A percentile compares a stretch with the other conserved stretches of the same genome.
phyloP scores from a whole-genome alignment of 2,329 filamentous ascomycete genomes.

The Cephalotrichum gorgonifer region DNA sequence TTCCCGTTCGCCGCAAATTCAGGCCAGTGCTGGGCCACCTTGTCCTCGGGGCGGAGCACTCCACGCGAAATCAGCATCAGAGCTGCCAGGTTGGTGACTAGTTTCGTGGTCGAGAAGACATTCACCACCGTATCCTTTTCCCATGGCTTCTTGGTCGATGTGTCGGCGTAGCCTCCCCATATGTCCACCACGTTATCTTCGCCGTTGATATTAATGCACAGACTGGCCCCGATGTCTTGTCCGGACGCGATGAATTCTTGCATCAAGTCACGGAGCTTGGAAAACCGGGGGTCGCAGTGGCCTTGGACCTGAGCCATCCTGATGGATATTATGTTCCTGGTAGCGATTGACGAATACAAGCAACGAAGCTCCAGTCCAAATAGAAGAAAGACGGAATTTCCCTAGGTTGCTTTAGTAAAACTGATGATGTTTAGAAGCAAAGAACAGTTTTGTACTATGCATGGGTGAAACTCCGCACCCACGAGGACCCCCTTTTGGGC shows the following conservation, averaged over 20 bases:
- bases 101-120: conserved; percentile 30
- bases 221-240: conserved; percentile 33
- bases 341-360: too few species aligned
- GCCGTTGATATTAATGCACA: conserved; percentile 29
- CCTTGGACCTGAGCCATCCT: conserved; percentile 20
- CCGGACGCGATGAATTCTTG: conserved; percentile 21
- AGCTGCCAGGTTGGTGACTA: conserved; percentile 21
- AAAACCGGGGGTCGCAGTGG: conserved; percentile 23
- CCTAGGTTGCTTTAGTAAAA: too few species aligned
- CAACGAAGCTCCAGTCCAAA: too few species aligned
- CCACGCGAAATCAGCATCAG: conserved; percentile 28
- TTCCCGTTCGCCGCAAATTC: conserved; percentile 32
- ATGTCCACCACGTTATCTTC: conserved; percentile 29
- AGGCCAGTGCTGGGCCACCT: conserved; percentile 32
- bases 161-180: conserved; percentile 30
- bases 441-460: too few species aligned
- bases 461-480: too few species aligned
- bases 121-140: conserved; percentile 25
- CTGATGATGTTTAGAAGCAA: too few species aligned
- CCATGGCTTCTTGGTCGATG: conserved; percentile 21
- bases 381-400: too few species aligned
- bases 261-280: conserved; percentile 20
- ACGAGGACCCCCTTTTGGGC: too few species aligned
- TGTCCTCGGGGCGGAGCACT: conserved; percentile 21
- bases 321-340: too few species aligned